These are phyloP conservation scores for Trifolium pratense DNA, from an alignment of 306 rosid species.

Conservation along the genomic window DNA sequence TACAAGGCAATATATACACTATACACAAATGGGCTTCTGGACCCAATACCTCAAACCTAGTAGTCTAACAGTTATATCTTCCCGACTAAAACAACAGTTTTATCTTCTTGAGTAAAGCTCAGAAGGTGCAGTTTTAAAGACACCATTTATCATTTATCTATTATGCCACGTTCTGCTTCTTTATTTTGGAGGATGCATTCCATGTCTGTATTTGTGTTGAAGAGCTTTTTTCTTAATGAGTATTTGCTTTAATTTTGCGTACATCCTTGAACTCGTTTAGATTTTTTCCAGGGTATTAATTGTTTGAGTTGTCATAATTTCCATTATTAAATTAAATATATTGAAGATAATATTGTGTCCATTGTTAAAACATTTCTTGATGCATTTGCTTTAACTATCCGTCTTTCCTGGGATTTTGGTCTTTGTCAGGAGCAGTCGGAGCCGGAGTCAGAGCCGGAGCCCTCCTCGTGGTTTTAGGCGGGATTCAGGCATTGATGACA, in stretches of 20 bases:
- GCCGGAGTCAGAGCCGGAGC: constrained; percentile 42
- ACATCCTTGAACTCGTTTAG: constrained; percentile 27
- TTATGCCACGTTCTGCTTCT: constrained; percentile 5
- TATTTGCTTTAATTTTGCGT: constrained; percentile 21
- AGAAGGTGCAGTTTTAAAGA: constrained; percentile 15
- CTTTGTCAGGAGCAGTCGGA: constrained; percentile 48
- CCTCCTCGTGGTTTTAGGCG: constrained; percentile 62
- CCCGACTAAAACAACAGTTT: not conserved
- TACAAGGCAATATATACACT: not conserved
- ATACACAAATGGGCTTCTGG: not conserved
- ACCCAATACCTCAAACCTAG: constrained; percentile 1
- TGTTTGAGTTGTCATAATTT: constrained; percentile 7
- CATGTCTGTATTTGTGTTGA: constrained; percentile 29
- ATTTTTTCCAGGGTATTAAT: constrained; percentile 8
- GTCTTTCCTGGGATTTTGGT: constrained; percentile 35
- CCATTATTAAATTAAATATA: constrained; percentile 21
- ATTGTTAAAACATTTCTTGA: constrained; percentile 34
- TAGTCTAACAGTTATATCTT: not conserved
- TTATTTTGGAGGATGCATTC: constrained; percentile 12
- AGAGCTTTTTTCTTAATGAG: constrained; percentile 17
- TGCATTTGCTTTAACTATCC: constrained; percentile 43
- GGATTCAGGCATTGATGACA: constrained; percentile 71
- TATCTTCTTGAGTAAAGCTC: constrained; percentile 6
- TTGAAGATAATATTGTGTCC: constrained; percentile 3
- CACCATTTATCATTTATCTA: not conserved